Evolutionary conservation across 164 flowering plant genomes (phyloP), one percentile per base, ranked within the genome.

Genomic region (Tetrastigma voinierianum): DNA sequence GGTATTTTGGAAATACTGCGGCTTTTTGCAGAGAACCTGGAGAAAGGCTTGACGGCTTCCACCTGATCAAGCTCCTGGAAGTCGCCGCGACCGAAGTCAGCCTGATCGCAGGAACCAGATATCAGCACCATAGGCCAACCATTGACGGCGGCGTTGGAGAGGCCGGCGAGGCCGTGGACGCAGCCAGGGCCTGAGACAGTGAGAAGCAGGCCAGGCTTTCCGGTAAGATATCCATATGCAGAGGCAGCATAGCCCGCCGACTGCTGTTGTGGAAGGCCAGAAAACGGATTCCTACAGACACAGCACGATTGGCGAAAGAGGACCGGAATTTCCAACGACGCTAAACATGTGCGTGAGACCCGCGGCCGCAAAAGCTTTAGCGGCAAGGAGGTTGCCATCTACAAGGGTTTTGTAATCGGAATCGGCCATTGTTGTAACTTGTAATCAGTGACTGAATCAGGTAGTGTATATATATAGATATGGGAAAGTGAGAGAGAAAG

Each of bases 161-260:
- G 62, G 0, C 98, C 98, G 20, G 99, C 96, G 32, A 96, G 87
- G n/a, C 95, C 98, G 67, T 96, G 99, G 10, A 93, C 97, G 74
- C 97, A 93, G 3, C 99, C 98, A 4, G 99, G 99, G 59, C 98
- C 98, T 12, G 99, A 96, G 51, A 96, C 99, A 14, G 99, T 96
- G 56, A 96, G 88, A 19, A 96, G 92, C 20, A 96, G 48, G 0
- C 98, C 98, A 1, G 99, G 96, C 20, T 76, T 72, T 17, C 88
- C 86, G 25, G 96, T 87, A 53, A 96, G 95, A 79, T 81, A 96
- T 0, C 98, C 98, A 67, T 88, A 91, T 16, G 99, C 98, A 21
- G 96, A 87, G 64, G 99, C 98, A 24, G 99, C 99, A 70, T 96
- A 96, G 18, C 98, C 99, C 2, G 4, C 40, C 40, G 7, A 32